These are phyloP conservation scores for Chlamydomonas sp. DNA, from an alignment of 139 green algal genomes.

Conservation along the genomic window DNA sequence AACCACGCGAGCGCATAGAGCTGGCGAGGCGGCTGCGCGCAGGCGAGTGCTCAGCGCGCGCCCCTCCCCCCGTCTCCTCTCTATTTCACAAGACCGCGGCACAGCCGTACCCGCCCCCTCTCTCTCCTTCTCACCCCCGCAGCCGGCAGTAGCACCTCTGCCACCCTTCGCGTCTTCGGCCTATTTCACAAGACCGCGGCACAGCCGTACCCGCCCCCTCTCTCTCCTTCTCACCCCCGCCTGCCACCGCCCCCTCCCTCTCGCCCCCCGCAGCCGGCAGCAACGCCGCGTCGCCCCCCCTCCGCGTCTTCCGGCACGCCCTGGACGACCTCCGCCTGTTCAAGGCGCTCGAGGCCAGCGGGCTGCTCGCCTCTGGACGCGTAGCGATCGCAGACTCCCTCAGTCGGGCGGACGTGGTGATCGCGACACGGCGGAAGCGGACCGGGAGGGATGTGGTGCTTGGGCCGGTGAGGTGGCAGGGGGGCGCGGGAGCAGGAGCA, in stretches of 20 bases:
- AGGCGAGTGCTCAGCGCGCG: too few relatives aligned
- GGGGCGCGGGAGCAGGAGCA: too few relatives aligned
- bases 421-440: slow-evolving; percentile 14
- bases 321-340: slow-evolving; percentile 29
- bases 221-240: background rate
- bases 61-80: background rate
- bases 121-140: background rate
- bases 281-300: background rate
- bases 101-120: background rate
- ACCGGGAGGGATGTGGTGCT: slow-evolving; percentile 18
- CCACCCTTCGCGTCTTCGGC: background rate
- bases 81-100: background rate
- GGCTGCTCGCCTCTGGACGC: slow-evolving; percentile 15
- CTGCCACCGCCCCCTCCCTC: background rate
- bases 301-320: slow-evolving; percentile 17
- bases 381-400: slow-evolving; percentile 16
- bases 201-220: background rate
- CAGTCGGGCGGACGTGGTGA: slow-evolving; percentile 19
- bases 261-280: background rate
- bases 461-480: slow-evolving; percentile 12
- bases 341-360: slow-evolving; percentile 14
- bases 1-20: slow-evolving; percentile 7
- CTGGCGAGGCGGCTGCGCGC: background rate
- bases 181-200: background rate
- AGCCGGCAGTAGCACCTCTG: background rate